Base-by-base conservation (phyloP, 371 early-diverging fungal genomes). In the Nematocida minor region DNA sequence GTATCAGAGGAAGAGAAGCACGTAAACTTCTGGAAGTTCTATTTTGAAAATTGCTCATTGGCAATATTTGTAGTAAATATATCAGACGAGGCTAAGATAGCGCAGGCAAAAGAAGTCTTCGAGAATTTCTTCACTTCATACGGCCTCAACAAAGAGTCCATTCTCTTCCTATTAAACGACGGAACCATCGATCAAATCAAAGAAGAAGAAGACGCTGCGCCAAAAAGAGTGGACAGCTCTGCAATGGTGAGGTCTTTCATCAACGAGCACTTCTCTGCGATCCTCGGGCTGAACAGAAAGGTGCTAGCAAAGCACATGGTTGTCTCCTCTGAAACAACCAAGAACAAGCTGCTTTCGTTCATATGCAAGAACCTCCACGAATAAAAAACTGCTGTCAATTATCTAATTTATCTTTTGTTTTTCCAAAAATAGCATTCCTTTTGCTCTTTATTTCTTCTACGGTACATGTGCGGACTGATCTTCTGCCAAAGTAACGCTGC, bases 401-500 rank as follows among this genome's bases (percentile, higher is more conserved):
- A n/a, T n/a, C n/a, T n/a, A n/a, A n/a, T n/a, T n/a, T n/a, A n/a
- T n/a, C n/a, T n/a, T n/a, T n/a, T n/a, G n/a, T n/a, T n/a, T n/a
- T n/a, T n/a, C 16, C 11, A 16, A 29, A 60, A 63, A 60, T 49
- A 60, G 60, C 38, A 51, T 41, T 49, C 49, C 25, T 20, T n/a
- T 62, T 20, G 40, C 2, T 46, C 57, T 66, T 49, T 38, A 9
- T 22, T n/a, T 34, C 53, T 63, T 34, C 77, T 74, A 74, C 77
- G 47, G 63, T 51, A 34, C 34, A 53, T 55, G 55, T 42, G 66
- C 77, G 62, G 54, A 64, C 77, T 74, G 38, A 40, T 64, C 60
- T 42, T 74, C 66, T 66, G 66, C 77, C 55, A 66, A 38, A 74
- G 77, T 74, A 74, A 74, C 77, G 77, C 49, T 74, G 77, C 77